Conservation (phyloP, 352 stramenopile species). For the Pythium biforme region DNA sequence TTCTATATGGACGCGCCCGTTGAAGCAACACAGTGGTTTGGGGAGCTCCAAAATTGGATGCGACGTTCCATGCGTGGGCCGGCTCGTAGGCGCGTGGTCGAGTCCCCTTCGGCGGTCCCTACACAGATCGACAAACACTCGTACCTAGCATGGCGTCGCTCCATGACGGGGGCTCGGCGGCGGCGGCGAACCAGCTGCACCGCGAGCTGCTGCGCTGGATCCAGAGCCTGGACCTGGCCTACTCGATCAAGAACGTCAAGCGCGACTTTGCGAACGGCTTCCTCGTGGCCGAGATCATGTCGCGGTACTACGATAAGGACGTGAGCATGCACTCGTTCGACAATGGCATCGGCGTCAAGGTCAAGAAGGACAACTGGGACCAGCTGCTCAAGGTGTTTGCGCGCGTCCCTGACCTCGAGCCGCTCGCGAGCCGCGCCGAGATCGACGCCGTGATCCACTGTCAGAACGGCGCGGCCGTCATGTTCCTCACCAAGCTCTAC, state of each 20-base stretch:
- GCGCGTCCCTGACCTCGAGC: conserved; percentile 72
- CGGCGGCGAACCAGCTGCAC: conserved; percentile 69
- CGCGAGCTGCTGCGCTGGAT: conserved; percentile 91
- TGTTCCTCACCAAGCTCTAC: conserved; percentile 88
- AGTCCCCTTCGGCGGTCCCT: too few species aligned
- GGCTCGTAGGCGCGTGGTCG: too few species aligned
- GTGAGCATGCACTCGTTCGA: conserved; percentile 93
- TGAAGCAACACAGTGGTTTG: too few species aligned
- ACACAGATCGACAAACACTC: background rate
- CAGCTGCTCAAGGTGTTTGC: conserved; percentile 81
- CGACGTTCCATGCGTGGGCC: too few species aligned
- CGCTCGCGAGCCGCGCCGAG: conserved; percentile 46
- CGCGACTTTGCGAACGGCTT: conserved; percentile 90
- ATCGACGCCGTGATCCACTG: conserved; percentile 89
- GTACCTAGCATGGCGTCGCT: conserved; percentile 9
- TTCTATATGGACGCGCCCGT: too few species aligned
- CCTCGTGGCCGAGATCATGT: conserved; percentile 90
- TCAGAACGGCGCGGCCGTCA: conserved; percentile 82
- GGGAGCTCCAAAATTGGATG: too few species aligned
- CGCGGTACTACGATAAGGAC: conserved; percentile 91
- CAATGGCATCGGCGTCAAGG: conserved; percentile 88
- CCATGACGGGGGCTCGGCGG: background rate
- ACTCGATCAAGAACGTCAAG: conserved; percentile 94
- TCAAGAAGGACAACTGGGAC: conserved; percentile 93
- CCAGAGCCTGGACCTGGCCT: conserved; percentile 91